Base-by-base conservation (phyloP, 768 basidiomycete species). In the Udeniomyces megalosporus region DNA sequence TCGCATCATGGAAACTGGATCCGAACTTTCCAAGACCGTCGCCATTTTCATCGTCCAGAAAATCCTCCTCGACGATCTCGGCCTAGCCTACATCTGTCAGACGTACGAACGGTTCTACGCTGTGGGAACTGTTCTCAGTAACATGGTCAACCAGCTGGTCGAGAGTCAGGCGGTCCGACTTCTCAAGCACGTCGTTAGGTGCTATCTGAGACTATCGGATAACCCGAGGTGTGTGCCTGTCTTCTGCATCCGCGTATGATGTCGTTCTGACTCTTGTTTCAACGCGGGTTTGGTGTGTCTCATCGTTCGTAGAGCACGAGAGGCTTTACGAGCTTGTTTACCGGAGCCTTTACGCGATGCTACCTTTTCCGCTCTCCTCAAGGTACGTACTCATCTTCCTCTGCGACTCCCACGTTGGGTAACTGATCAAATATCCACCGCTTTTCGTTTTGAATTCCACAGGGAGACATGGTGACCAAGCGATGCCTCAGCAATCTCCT, bases 21-120 rank as follows among this genome's bases (percentile, higher is more conserved):
- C 92, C 3, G 95, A 99, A 70, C 81, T 99, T 20, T 90, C 88
- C 62, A 99, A 99, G 76, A 99, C 95, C 0, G 95, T 99, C 49
- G 95, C 95, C 47, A 99, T 99, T 70, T 99, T 99, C 75, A 99
- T 99, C 70, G 95, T 99, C 3, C 95, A 99, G 74, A 99, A 99
- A 76, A 79, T 78, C 64, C 79, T 99, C 17, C 80, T 97, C 58
- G 95, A 99, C 73, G 95, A 99, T 74, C 90, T 93, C 3, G 95
- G 95, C 22, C 76, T 99, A 64, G 92, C 90, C 17, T 99, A 99
- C 74, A 99, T 97, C 70, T 97, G 95, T 70, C 95, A 99, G 75
- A 99, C 95, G n/a, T 99, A 99, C 72, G 95, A 99, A 73, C 81
- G 95, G 57, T 99, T 99, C 77, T 97, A 96, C 73, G 95, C 95